These are phyloP conservation scores for Russula sp. DNA, from an alignment of 768 basidiomycete species.

Conservation along the genomic window DNA sequence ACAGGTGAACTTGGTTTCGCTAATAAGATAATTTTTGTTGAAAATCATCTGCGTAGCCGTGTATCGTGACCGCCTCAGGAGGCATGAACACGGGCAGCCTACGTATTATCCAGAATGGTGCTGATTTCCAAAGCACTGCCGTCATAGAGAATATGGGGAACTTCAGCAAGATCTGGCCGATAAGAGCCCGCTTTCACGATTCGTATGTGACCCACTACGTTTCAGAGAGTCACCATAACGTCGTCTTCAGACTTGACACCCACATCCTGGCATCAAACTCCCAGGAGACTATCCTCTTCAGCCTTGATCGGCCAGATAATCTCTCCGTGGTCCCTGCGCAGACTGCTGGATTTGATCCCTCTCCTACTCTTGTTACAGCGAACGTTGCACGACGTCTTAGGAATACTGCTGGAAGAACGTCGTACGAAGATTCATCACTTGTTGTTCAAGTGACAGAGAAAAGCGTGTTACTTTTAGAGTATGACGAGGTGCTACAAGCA, in stretches of 20 bases:
- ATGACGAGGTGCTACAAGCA: constrained; percentile 37
- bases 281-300: constrained; percentile 46
- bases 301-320: constrained; percentile 40
- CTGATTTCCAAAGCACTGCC: constrained; percentile 65
- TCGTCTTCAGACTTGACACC: constrained; percentile 38
- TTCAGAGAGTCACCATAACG: neutral
- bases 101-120: constrained; percentile 72
- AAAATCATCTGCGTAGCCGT: constrained; percentile 37
- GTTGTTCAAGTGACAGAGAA: constrained; percentile 67
- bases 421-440: constrained; percentile 41
- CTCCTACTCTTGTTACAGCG: constrained; percentile 56
- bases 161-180: constrained; percentile 56
- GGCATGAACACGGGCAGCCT: constrained; percentile 69
- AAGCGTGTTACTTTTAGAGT: constrained; percentile 49
- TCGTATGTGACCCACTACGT: constrained; percentile 34
- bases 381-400: constrained; percentile 40
- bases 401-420: constrained; percentile 19
- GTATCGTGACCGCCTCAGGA: constrained; percentile 83
- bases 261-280: constrained; percentile 57
- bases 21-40: neutral
- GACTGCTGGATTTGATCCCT: constrained; percentile 38
- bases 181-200: constrained; percentile 42
- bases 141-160: constrained; percentile 47
- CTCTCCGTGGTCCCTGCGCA: constrained; percentile 34
- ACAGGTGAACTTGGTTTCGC: constrained; percentile 38